Evolutionary conservation across 2,329 filamentous ascomycete genomes (phyloP), one percentile per base, ranked within the genome.

Genomic region (Phialemonium atrogriseum): DNA sequence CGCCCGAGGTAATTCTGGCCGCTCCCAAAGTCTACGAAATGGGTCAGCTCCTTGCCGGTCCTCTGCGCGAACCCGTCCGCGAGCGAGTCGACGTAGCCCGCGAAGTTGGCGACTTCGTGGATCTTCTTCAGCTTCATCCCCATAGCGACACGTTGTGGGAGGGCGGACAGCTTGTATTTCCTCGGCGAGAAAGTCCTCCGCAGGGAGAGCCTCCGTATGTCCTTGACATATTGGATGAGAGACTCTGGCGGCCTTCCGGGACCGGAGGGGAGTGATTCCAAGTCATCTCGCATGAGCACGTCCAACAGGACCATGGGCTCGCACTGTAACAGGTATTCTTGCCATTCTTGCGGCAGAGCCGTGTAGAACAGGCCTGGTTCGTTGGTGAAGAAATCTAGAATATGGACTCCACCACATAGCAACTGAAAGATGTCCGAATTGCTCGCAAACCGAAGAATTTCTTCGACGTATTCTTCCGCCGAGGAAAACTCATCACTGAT

Each of bases 71-170:
- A 69, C 17, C 72, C 68, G 33, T 60, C 57, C 0, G 73, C 66
- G 8, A 80, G 60, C 4, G 59, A 49, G 30, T 85, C 72, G 32
- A 96, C 74, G 47, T 89, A 96, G 40, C 73, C 73, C n/a, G 89
- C 83, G 50, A 96, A 95, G 50, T 91, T 78, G 37, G 78, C 73
- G 19, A 96, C 91, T 60, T 98, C 91, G 50, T 98, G 91, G 1
- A 85, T 70, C 58, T 98, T 98, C 56, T 98, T 98, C 12, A 82
- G 75, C 40, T 86, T 94, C 91, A 98, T 98, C 4, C 91, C 91
- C 10, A 94, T 73, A 0, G 84, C 74, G 11, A 94, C 73, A 44
- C 80, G 72, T 29, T 76, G 71, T 3, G 85, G 77, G 14, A 94
- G 54, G 43, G 68, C 66, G 5, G 73, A 65, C 34, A 72, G 59